phyloP scores from a whole-genome alignment of 2,329 filamentous ascomycete species.

The Fusarium mangiferae region DNA sequence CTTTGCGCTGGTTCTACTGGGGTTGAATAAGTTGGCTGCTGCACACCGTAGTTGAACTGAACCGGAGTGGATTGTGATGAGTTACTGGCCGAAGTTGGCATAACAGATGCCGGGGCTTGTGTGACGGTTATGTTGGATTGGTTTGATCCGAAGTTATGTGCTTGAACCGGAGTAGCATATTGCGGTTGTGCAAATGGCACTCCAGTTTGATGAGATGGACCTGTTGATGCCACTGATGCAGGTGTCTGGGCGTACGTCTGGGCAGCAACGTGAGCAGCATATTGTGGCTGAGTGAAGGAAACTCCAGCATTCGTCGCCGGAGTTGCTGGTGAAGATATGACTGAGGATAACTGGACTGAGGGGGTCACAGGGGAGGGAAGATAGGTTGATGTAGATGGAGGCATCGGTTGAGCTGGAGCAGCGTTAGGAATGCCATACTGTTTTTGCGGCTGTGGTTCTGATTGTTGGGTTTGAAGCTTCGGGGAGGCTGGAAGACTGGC shows the following conservation, averaged over 20 bases:
- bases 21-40: constrained; percentile 36
- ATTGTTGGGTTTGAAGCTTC: constrained; percentile 2
- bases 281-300: constrained; percentile 34
- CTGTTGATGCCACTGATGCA: neutral
- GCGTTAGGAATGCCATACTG: constrained; percentile 24
- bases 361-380: constrained; percentile 25
- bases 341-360: constrained; percentile 12
- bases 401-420: constrained; percentile 17
- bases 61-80: constrained; percentile 9
- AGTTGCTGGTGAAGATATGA: constrained; percentile 11
- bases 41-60: constrained; percentile 29
- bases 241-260: constrained; percentile 17
- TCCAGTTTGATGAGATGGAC: constrained; percentile 14
- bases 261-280: constrained; percentile 25
- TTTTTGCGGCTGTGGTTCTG: constrained; percentile 5
- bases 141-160: constrained; percentile 16
- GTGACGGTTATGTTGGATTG: constrained; percentile 5
- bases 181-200: constrained; percentile 35
- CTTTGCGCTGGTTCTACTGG: constrained; percentile 5
- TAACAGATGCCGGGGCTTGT: neutral
- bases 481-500: constrained; percentile 19
- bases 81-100: constrained; percentile 10
- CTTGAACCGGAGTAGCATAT: constrained; percentile 28
- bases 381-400: constrained; percentile 14
- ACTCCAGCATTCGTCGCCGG: constrained; percentile 16